Evolutionary conservation across 768 basidiomycete genomes (phyloP).

Genomic region (Termitomyces sp.): DNA sequence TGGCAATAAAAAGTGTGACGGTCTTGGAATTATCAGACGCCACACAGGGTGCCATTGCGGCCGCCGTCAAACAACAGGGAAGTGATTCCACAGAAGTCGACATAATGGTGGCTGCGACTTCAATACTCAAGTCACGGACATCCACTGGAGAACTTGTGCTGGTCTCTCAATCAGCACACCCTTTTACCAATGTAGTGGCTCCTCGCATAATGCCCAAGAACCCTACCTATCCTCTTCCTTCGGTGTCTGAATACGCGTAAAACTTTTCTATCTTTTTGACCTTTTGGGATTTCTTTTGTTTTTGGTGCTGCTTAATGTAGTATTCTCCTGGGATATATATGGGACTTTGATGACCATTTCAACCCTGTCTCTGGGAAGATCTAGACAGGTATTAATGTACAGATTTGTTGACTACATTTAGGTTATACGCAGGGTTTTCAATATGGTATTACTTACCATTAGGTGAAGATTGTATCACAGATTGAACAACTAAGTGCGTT

Average conservation of each 20-base stretch:
- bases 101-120: conserved; percentile 67
- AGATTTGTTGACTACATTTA: conserved; percentile 14
- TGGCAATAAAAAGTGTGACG: conserved; percentile 43
- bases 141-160: conserved; percentile 20
- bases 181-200: conserved; percentile 15
- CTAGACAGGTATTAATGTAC: conserved; percentile 10
- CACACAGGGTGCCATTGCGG: conserved; percentile 66
- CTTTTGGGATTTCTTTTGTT: conserved; percentile 18
- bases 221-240: conserved; percentile 25
- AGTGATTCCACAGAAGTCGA: conserved; percentile 73
- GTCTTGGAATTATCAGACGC: conserved; percentile 47
- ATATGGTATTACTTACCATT: conserved; percentile 19
- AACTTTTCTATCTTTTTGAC: conserved; percentile 19
- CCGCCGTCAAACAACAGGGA: conserved; percentile 74
- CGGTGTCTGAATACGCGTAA: conserved; percentile 38
- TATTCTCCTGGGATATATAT: conserved; percentile 22
- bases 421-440: conserved; percentile 14
- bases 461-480: conserved; percentile 39
- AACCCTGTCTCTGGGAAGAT: conserved; percentile 11
- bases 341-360: conserved; percentile 22
- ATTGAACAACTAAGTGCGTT: conserved; percentile 38
- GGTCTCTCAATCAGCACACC: conserved; percentile 14
- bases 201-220: conserved; percentile 17
- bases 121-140: conserved; percentile 39
- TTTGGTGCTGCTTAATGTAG: conserved; percentile 20